These are phyloP conservation scores for Trichoderma harzianum DNA, from an alignment of 2,329 filamentous ascomycete genomes.

Conservation along the genomic window DNA sequence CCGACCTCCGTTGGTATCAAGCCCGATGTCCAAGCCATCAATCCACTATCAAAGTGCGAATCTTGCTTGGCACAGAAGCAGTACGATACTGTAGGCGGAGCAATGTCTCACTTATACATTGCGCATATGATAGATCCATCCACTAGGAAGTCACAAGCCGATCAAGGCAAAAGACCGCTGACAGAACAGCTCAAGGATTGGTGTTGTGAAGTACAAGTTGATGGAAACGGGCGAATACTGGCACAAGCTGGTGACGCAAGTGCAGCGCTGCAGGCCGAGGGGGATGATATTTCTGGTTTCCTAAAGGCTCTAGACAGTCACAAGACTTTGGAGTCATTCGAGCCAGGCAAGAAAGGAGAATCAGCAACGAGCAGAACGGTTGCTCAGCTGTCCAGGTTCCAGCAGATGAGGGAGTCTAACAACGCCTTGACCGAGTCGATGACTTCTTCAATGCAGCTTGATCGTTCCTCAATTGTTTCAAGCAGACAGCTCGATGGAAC, in stretches of 20 bases:
- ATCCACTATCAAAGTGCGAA: not conserved
- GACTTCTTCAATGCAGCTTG: conserved; percentile 81
- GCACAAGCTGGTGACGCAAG: not conserved
- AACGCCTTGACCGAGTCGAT: conserved; percentile 88
- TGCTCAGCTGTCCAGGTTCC: conserved; percentile 79
- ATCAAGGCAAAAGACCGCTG: not conserved
- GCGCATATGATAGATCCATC: not conserved
- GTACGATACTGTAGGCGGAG: rapidly evolving
- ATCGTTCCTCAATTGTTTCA: conserved; percentile 74
- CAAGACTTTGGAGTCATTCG: conserved; percentile 78
- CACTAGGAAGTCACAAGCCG: not conserved
- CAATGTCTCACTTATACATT: not conserved
- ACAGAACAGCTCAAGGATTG: not conserved
- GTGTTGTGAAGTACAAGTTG: not conserved
- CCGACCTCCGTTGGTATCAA: not conserved
- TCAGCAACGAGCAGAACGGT: conserved; percentile 71
- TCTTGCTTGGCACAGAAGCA: not conserved
- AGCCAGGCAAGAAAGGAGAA: conserved; percentile 63
- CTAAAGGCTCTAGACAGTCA: conserved; percentile 82
- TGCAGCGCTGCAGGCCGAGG: conserved; percentile 65
- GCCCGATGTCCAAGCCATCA: not conserved
- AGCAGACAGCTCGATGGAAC: conserved; percentile 62
- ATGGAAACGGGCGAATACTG: not conserved
- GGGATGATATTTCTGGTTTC: conserved; percentile 92
- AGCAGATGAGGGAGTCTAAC: conserved; percentile 85